Percentiles rank a stretch among this genome's conserved stretches.
phyloP scores from a whole-genome alignment of 2,329 filamentous ascomycete genomes.

The Colletotrichum ledebouriae region DNA sequence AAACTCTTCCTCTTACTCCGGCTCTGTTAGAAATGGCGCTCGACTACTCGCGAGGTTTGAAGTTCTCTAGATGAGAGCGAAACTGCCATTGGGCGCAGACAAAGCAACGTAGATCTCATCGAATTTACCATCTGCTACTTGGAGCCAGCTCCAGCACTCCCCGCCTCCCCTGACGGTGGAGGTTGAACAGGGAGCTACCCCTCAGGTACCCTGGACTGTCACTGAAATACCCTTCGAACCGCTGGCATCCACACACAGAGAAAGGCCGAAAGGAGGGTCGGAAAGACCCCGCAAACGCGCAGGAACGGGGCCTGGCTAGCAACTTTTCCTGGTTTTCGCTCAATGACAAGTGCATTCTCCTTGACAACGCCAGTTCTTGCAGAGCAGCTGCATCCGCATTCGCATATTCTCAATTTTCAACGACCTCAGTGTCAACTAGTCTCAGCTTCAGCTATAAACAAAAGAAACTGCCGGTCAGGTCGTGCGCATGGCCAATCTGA shows the following conservation, averaged over 20 bases:
- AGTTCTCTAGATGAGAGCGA: not conserved
- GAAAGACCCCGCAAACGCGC: constrained; percentile 35
- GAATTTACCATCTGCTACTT: not conserved
- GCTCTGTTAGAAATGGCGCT: constrained; percentile 2
- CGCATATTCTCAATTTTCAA: too few species aligned
- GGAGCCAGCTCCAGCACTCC: constrained; percentile 1
- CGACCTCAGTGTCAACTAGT: too few species aligned
- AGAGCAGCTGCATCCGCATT: not conserved
- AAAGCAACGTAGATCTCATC: constrained; percentile 4
- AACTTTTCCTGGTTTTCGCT: constrained; percentile 28
- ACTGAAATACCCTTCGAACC: not conserved
- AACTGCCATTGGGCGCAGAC: not conserved
- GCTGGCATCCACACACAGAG: constrained; percentile 27
- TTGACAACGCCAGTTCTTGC: not conserved
- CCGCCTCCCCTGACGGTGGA: constrained; percentile 9
- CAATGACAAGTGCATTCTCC: constrained; percentile 16
- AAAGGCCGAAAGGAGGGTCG: constrained; percentile 36
- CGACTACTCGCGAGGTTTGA: constrained; percentile 1
- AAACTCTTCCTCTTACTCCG: constrained; percentile 13
- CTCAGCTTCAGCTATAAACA: too few species aligned
- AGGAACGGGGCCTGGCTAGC: constrained; percentile 28
- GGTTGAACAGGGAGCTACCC: constrained; percentile 9
- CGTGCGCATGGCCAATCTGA: too few species aligned
- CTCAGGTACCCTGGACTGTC: constrained; percentile 19
- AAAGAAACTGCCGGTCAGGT: too few species aligned